A percentile compares a stretch with the other conserved stretches of the same genome.
phyloP scores from a whole-genome alignment of 208 protist species.

The Porcisia hertigi region DNA sequence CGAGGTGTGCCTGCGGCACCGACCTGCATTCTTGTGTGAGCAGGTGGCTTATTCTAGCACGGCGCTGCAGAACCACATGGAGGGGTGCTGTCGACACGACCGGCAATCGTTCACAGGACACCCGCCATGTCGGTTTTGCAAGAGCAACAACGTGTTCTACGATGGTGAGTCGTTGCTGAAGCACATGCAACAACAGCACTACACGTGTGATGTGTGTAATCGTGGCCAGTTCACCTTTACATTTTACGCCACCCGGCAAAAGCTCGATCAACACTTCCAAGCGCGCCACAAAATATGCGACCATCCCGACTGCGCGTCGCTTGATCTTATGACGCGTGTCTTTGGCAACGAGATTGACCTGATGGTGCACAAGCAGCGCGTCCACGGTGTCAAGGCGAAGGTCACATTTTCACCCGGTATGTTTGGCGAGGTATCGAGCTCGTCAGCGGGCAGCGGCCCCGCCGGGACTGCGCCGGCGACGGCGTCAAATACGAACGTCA shows the following conservation, averaged over 20 bases:
- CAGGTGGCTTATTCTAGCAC: conserved; percentile 65
- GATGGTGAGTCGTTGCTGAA: conserved; percentile 82
- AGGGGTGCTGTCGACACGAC: conserved; percentile 63
- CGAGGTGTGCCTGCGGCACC: conserved; percentile 67
- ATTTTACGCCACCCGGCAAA: conserved; percentile 78
- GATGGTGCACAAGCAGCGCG: conserved; percentile 75
- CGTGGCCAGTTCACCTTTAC: conserved; percentile 80
- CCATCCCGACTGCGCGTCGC: conserved; percentile 69
- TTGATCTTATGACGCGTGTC: conserved; percentile 84
- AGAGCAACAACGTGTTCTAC: conserved; percentile 52
- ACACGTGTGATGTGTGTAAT: conserved; percentile 90
- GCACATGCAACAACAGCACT: conserved; percentile 91
- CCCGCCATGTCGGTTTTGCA: conserved; percentile 84
- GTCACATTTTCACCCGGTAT: conserved; percentile 26
- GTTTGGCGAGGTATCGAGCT: conserved; percentile 15
- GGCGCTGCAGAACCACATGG: conserved; percentile 57
- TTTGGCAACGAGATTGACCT: conserved; percentile 86
- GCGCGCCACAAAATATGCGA: conserved; percentile 82
- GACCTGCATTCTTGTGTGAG: conserved; percentile 85
- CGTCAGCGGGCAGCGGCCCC: conserved; percentile 7
- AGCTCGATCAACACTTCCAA: conserved; percentile 80
- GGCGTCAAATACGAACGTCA: conserved; percentile 59
- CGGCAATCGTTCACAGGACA: conserved; percentile 79
- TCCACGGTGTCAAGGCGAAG: conserved; percentile 60
- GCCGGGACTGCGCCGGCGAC: conserved; percentile 37